Base-by-base conservation (phyloP, 495 filamentous ascomycete species). In the Aspergillus olivimuriae region DNA sequence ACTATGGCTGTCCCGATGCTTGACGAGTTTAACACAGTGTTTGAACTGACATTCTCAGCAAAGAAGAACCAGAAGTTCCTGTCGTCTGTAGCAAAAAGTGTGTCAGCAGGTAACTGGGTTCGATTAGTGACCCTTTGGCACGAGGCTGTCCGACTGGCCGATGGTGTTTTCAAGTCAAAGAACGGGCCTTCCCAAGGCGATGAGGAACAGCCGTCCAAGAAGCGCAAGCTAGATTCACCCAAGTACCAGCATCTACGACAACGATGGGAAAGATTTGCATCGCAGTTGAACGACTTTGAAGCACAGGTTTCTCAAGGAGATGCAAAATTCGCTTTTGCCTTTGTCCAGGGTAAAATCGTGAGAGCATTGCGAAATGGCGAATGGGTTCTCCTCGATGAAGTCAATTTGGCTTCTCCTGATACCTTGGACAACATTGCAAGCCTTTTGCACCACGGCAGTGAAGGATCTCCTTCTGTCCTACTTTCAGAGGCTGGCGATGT, bases 301-400 rank as follows among this genome's bases (percentile, higher is more conserved):
- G 73, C 80, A 14, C 88, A 94, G 56, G 74, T 94, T 10, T 78
- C 83, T 6, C 81, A 81, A 42, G 82, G 87, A 2, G 78, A 82
- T 21, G 82, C 86, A 23, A 83, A 83, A 37, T 95, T 96, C 61
- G 89, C 90, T 0, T 97, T 99, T 59, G 82, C 86, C 14, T 99
- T 99, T 53, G 80, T 96, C 2, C 91, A 99, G 62, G 89, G 94
- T 43, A 94, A 86, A 51, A 85, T 99, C 53, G 84, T 97, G 24
- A 86, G 87, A 63, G 94, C 94, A 4, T 80, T 86, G 17, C 74
- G 90, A 37, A 95, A 95, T 61, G 94, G 94, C 4, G 89, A 95
- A 57, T 99, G 94, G 94, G 86, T 99, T 12, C 71, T 99, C n/a
- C 70, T 95, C 12, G 94, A 99, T 60, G 94, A 99, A 62, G 94